Base-by-base conservation (phyloP, 208 protist species). In the Polymyxa betae region DNA sequence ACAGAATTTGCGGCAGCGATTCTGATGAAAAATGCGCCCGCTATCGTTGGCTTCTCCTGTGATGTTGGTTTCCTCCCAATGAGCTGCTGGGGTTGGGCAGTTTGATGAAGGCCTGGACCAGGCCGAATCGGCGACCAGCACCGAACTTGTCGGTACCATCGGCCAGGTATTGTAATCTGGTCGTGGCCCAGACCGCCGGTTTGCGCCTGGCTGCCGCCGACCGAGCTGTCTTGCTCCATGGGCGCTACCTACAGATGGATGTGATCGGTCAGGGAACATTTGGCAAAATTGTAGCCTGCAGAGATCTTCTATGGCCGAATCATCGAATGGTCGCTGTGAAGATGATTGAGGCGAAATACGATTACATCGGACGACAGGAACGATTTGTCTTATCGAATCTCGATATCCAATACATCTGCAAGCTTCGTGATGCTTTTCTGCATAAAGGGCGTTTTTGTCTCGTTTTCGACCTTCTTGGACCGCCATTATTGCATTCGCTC, bases 291-390 rank as follows among this genome's bases (percentile, higher is more conserved):
- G 72, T 82, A 20, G 10, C 16, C 35, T 82, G 72, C 72, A 5
- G 5, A n/a, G 72, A 82, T 82, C 5, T 82, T 35, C 40, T 45
- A 20, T 82, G n/a, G 5, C 72, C 72, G n/a, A 12, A 20, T 12
- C 16, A 82, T 5, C 72, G 72, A 43, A 5, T 5, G 5, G 72
- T 82, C 12, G 72, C 72, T n/a, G n/a, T 82, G 5, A 82, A 82
- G 72, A 82, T 82, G n/a, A 12, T 45, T 5, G 35, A 35, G 16
- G 16, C n/a, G 5, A n/a, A 82, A 35, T 35, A 43, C 16, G 72
- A 5, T 35, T 82, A 40, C 72, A 82, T 82, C 35, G 72, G 72
- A n/a, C 72, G 35, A 43, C 72, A 82, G 72, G 72, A 82, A n/a
- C 72, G n/a, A 43, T 5, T 35, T 5, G 35, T 16, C 35, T 43